These are phyloP conservation scores for Penicillium ucsense DNA, from an alignment of 495 filamentous ascomycete species.

Conservation along the genomic window DNA sequence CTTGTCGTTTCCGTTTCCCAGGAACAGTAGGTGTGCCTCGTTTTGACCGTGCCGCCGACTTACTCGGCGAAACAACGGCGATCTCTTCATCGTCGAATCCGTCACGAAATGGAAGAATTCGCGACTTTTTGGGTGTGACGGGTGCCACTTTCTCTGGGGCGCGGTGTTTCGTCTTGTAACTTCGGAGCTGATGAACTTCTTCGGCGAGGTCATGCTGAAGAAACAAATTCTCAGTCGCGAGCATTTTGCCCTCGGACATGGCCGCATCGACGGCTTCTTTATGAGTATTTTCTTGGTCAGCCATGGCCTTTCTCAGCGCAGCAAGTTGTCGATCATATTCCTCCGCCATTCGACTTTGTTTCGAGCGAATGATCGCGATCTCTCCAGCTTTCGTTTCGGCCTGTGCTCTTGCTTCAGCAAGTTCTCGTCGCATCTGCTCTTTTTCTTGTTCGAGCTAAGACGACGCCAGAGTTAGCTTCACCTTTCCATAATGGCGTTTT, in stretches of 20 bases:
- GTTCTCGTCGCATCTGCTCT: slow-evolving; percentile 35
- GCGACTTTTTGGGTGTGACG: slow-evolving; percentile 51
- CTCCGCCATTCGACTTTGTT: slow-evolving; percentile 43
- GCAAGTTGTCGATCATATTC: slow-evolving; percentile 47
- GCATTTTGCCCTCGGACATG: slow-evolving; percentile 46
- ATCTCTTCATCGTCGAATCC: slow-evolving; percentile 69
- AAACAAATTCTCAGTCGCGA: slow-evolving; percentile 56
- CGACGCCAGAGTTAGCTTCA: slow-evolving; percentile 13
- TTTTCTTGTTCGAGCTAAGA: slow-evolving; percentile 45
- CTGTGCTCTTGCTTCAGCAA: slow-evolving; percentile 39
- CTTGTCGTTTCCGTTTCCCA: slow-evolving; percentile 53
- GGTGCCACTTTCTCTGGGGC: slow-evolving; percentile 26
- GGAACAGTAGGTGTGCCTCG: slow-evolving; percentile 48
- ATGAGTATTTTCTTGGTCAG: slow-evolving; percentile 44
- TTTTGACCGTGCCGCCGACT: slow-evolving; percentile 39
- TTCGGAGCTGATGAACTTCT: slow-evolving; percentile 39
- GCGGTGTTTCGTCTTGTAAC: slow-evolving; percentile 35
- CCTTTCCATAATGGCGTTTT: background rate
- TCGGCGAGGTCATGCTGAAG: slow-evolving; percentile 56
- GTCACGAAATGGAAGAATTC: slow-evolving; percentile 49
- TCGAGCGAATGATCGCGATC: slow-evolving; percentile 57
- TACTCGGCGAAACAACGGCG: slow-evolving; percentile 46
- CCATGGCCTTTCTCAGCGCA: slow-evolving; percentile 43
- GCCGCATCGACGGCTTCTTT: slow-evolving; percentile 48
- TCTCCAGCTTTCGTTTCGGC: slow-evolving; percentile 53